phyloP scores from a whole-genome alignment of 1,139 yeast species.

The Petasospora fabianii region DNA sequence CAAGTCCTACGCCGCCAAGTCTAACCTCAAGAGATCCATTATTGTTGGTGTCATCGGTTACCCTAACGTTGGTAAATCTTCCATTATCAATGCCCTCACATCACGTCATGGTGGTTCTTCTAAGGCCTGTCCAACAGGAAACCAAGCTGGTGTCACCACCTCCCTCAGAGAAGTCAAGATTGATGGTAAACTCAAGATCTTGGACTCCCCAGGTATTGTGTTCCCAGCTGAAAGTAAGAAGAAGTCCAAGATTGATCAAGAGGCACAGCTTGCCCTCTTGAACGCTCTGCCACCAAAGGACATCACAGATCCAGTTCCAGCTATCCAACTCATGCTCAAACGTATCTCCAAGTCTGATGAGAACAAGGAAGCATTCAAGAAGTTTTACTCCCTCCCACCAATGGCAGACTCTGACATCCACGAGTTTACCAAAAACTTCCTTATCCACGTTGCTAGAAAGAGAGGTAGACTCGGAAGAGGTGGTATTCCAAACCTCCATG shows the following conservation, averaged over 20 bases:
- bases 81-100: slow-evolving; percentile 86
- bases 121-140: slow-evolving; percentile 93
- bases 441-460: slow-evolving; percentile 89
- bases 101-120: slow-evolving; percentile 71
- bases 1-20: slow-evolving; percentile 79
- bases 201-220: slow-evolving; percentile 97
- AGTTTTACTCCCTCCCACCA: slow-evolving; percentile 78
- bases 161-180: slow-evolving; percentile 87
- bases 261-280: slow-evolving; percentile 81
- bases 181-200: slow-evolving; percentile 80
- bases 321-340: slow-evolving; percentile 72
- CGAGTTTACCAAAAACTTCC: slow-evolving; percentile 74
- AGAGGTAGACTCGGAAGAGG: slow-evolving; percentile 92
- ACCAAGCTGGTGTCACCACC: slow-evolving; percentile 96
- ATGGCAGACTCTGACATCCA: slow-evolving; percentile 58
- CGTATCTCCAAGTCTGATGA: slow-evolving; percentile 66
- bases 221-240: slow-evolving; percentile 69
- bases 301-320: slow-evolving; percentile 79
- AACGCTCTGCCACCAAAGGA: slow-evolving; percentile 90
- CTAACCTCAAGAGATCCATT: slow-evolving; percentile 85
- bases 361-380: slow-evolving; percentile 73
- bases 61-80: slow-evolving; percentile 94
- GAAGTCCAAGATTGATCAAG: slow-evolving; percentile 58
- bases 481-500: slow-evolving; percentile 83
- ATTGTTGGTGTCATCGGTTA: slow-evolving; percentile 96